Evolutionary conservation across 73 alveolate genomes (phyloP).

Genomic region (Tetrahymena thermophila): DNA sequence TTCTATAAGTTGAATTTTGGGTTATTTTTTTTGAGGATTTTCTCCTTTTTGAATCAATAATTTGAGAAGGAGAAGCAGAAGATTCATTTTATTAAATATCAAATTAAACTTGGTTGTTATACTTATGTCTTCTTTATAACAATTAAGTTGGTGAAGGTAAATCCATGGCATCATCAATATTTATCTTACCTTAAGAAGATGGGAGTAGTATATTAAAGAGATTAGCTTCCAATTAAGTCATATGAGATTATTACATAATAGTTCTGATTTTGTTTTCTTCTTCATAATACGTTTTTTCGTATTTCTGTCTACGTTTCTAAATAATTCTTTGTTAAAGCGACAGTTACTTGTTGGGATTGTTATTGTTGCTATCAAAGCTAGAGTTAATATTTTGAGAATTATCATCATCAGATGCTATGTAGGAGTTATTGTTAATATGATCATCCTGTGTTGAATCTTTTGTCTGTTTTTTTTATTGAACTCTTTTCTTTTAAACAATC

Average conservation of each 20-base stretch:
- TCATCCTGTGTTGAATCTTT: neutral
- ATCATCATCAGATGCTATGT: neutral
- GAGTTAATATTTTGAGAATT: neutral
- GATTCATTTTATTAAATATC: neutral
- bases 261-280: neutral
- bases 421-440: neutral
- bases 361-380: neutral
- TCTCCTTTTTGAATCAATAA: neutral
- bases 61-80: neutral
- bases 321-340: neutral
- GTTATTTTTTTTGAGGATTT: neutral
- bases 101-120: neutral
- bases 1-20: neutral
- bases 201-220: neutral
- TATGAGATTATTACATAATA: neutral
- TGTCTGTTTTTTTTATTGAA: neutral
- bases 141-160: neutral
- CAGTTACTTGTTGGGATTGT: neutral
- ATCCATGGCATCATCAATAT: neutral
- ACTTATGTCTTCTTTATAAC: neutral
- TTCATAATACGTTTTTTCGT: neutral
- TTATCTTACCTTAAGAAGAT: neutral
- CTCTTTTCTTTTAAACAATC: neutral
- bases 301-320: neutral
- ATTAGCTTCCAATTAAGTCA: neutral